Base-by-base conservation (phyloP, 2,329 filamentous ascomycete genomes). In the Alternaria angustiovoidea region DNA sequence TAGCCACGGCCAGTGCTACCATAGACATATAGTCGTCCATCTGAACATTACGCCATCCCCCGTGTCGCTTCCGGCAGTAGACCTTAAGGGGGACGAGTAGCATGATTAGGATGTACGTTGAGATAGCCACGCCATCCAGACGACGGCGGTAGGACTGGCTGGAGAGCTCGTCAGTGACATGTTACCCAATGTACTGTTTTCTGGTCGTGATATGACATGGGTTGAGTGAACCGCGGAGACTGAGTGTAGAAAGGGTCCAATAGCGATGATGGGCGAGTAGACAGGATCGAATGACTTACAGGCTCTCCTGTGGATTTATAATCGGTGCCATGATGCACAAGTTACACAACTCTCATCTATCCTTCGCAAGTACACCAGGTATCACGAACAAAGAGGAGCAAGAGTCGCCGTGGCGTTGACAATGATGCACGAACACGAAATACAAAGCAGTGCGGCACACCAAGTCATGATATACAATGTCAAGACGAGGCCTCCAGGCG, bases 21-120 rank as follows among this genome's bases (percentile, higher is more conserved):
- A 71, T 54, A 4, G 70, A 57, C 34, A 69, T 49, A 41, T 51
- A 60, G 49, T 72, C 70, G 24, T 72, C 70, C 43, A 63, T 51
- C 6, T 64, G 51, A 16, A 72, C 56, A 30, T 70, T 72, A 12
- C 34, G 32, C 68, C 68, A 70, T 8, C 70, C 68, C 22, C 70
- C 67, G 4, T 64, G 32, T 16, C 58, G 52, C 54, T 64, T 67
- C 14, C 68, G 54, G 39, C 70, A 71, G 56, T 59, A 72, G 7
- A 72, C 51, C 34, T 70, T 72, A 22, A 71, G 47, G 14, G 70
- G 70, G 7, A 72, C 70, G 6, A 72, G 43, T 5, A 69, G 9
- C 64, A 69, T 71, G 26, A 69, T 56, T 16, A 72, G 42, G 18
- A 61, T 49, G 30, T 71, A 72, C 9, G 70, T 72, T 9, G 68